Evolutionary conservation across 495 filamentous ascomycete species (phyloP), one percentile per base, ranked within the genome.

Genomic region (Hyaloscypha bicolor): DNA sequence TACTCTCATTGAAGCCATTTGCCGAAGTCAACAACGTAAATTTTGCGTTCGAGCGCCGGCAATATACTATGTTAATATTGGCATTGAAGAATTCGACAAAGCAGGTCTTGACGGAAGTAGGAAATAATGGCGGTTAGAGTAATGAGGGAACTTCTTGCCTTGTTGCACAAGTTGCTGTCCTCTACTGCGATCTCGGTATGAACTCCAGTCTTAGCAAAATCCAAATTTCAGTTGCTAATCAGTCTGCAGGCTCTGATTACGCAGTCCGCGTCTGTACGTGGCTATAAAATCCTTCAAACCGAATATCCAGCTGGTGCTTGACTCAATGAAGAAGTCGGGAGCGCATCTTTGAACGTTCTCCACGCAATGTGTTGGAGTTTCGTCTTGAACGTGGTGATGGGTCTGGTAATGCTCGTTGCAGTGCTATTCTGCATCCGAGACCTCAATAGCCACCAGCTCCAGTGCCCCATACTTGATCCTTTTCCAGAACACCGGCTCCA

Each of bases 381-480:
- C 31, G 6, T 80, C 0, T 68, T 84, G 42, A 83, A 80, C 70
- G 76, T 77, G 30, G 45, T 71, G 59, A 73, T 82, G 60, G 77
- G 76, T 22, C 77, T 83, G 60, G 71, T 57, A 37, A 79, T 80
- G 64, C 62, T 79, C 4, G 66, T 82, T 32, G 72, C 74, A 14
- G 72, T 75, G 59, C 74, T 83, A 0, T 84, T 78, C 67, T 78
- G 73, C 70, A 79, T 80, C 63, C 77, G 76, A 2, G 73, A 79
- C 68, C 62, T 80, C 33, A 55, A 75, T 4, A 11, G 78, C 78
- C 3, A 37, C 82, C 2, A 63, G 66, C 0, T 82, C 83, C 4
- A 77, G 79, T 39, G 82, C 80, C 39, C 80, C 83, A 0, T 81
- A 86, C 69, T 82, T 86, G 64, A 72, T 81, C 62, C 80, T 86